Evolutionary conservation across 768 basidiomycete genomes (phyloP).

Genomic region (Ramaria rubella): DNA sequence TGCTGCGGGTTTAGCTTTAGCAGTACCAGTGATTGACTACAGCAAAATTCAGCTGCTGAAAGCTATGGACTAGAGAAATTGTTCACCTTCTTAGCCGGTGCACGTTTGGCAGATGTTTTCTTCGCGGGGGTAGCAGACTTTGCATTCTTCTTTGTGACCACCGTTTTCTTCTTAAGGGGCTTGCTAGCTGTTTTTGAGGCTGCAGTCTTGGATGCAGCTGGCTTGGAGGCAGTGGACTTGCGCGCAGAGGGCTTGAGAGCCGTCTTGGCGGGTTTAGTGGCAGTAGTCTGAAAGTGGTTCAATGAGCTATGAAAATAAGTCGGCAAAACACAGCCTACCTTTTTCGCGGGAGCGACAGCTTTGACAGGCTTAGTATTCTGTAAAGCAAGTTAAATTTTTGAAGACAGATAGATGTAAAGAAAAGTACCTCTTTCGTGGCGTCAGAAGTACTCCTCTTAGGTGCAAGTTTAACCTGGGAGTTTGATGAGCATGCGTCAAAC

Average conservation of each 20-base stretch:
- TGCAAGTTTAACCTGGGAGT: constrained; percentile 66
- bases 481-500: constrained; percentile 25
- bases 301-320: not conserved
- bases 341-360: constrained; percentile 18
- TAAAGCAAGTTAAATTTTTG: not conserved
- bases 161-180: constrained; percentile 20
- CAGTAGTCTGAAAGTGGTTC: not conserved
- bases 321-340: constrained; percentile 3
- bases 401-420: constrained; percentile 16
- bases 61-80: not conserved
- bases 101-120: constrained; percentile 40
- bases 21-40: constrained; percentile 48
- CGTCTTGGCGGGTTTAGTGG: not conserved
- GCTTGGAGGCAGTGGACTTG: constrained; percentile 22
- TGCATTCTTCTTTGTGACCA: constrained; percentile 29
- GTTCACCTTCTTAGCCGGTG: constrained; percentile 57
- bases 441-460: constrained; percentile 53
- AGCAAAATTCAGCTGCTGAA: not conserved
- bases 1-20: constrained; percentile 26
- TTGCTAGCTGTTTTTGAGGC: constrained; percentile 25
- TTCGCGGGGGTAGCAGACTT: constrained; percentile 33
- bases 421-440: constrained; percentile 57
- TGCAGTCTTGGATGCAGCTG: constrained; percentile 26
- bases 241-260: constrained; percentile 32
- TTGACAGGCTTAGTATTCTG: constrained; percentile 32